Percentiles rank a stretch among this genome's conserved stretches.
Evolutionary conservation across 179 eudicot genomes (phyloP).

Genomic region (Vitellaria paradoxa): DNA sequence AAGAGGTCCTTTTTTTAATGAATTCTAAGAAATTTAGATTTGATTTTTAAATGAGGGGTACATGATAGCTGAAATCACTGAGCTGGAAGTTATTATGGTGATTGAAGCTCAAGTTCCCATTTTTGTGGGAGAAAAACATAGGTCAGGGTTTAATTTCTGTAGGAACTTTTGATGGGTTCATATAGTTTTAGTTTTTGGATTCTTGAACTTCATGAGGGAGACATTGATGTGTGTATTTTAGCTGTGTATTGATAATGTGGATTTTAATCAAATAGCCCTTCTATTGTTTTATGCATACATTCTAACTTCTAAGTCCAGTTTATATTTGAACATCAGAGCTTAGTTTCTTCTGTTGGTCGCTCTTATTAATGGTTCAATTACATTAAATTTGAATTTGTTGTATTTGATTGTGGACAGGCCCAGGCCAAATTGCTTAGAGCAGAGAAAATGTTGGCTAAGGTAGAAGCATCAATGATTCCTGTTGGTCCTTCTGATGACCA

Average conservation of each 20-base stretch:
- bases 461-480: conserved; percentile 86
- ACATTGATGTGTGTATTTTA: background rate
- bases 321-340: background rate
- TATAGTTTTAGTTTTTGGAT: background rate
- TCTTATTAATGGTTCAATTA: background rate
- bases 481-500: conserved; percentile 84
- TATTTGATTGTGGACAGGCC: conserved; percentile 55
- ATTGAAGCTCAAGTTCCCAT: background rate
- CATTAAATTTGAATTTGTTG: conserved; percentile 14
- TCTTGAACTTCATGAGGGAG: background rate
- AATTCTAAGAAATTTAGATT: background rate
- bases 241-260: background rate
- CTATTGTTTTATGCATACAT: background rate
- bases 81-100: background rate
- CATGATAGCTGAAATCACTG: background rate
- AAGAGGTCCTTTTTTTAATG: background rate
- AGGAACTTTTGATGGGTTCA: background rate
- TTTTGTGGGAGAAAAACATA: background rate
- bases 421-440: conserved; percentile 81
- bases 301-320: background rate
- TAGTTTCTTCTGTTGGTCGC: background rate
- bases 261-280: background rate
- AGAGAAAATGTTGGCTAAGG: conserved; percentile 72
- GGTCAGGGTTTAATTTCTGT: background rate
- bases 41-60: background rate